These are phyloP conservation scores for Pseudofabraea citricarpa DNA, from an alignment of 2,329 filamentous ascomycete species.

Conservation along the genomic window DNA sequence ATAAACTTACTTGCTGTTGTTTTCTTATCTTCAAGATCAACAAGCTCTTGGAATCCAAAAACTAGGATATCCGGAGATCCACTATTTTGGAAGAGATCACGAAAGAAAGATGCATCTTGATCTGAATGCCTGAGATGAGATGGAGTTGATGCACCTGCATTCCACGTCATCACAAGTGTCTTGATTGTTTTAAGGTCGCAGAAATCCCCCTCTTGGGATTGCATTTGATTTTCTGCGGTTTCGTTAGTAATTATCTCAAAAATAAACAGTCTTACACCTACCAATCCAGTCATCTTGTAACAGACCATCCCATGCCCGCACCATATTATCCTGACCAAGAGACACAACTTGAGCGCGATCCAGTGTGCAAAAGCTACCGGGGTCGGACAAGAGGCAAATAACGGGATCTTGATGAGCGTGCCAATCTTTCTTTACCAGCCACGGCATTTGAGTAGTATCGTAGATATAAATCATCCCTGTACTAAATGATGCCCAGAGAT, in stretches of 20 bases:
- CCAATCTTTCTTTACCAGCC: conserved; percentile 93
- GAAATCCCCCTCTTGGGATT: conserved; percentile 73
- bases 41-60: conserved; percentile 98
- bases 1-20: conserved; percentile 74
- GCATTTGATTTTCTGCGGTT: conserved; percentile 70
- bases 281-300: conserved; percentile 90
- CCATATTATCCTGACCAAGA: conserved; percentile 78
- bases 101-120: conserved; percentile 72
- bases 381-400: conserved; percentile 70
- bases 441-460: conserved; percentile 76
- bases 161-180: conserved; percentile 87
- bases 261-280: conserved; percentile 27
- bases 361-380: conserved; percentile 77
- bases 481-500: conserved; percentile 92
- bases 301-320: conserved; percentile 88
- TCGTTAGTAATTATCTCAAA: conserved; percentile 4
- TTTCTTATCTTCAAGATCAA: conserved; percentile 95
- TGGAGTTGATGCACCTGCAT: conserved; percentile 93
- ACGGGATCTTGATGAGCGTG: conserved; percentile 82
- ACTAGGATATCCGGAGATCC: conserved; percentile 83
- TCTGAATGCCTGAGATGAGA: conserved; percentile 68
- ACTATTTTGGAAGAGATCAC: conserved; percentile 70
- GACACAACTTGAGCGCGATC: conserved; percentile 82
- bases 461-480: conserved; percentile 93
- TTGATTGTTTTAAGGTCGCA: conserved; percentile 81